Base-by-base conservation (phyloP, 1,284 basidiomycete genomes). In the Lentinus polychrous region DNA sequence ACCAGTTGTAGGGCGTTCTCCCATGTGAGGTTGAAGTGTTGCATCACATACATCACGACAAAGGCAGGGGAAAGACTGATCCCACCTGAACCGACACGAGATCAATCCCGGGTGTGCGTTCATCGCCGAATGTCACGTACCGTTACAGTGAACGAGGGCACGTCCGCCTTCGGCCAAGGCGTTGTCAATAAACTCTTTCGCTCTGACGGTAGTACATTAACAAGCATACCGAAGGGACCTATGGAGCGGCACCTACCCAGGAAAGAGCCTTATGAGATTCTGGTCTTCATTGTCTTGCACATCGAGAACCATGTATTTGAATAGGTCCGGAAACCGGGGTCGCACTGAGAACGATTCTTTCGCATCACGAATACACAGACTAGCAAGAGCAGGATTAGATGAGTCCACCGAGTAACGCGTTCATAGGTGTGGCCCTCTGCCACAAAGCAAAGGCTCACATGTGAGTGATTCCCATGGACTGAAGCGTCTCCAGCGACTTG, bases 11-110 rank as follows among this genome's bases (percentile, higher is more conserved):
- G 70, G 0, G 91, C 89, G 43, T 91, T 81, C 63, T 93, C 87
- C 85, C 86, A 92, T 27, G 80, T 80, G 48, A 92, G 72, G 32
- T 81, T 77, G 64, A 81, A 83, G 57, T 86, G 78, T 56, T 87
- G 83, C 91, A 94, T 94, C 24, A 91, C 85, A 60, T 91, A 94
- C 79, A 93, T 93, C 48, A 94, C 86, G 27, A 93, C 89, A 49
- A 94, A 91, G 0, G 91, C 80, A 0, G 91, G 91, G 0, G 90
- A 90, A 10, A 92, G 74, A 46, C 86, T 86, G 58, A 94, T 94
- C 1, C 91, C 92, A 43, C 89, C 89, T 92, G 55, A 8, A 5
- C 35, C 14, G 7, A 12, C 14, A 37, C 7, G 18, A 17, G 48
- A n/a, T 34, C 32, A n/a, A n/a, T n/a, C n/a, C n/a, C n/a, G n/a